Percentiles rank a stretch among this genome's conserved stretches.
These are phyloP conservation scores for Phytophthora meadii DNA, from an alignment of 352 stramenopile species.

Conservation along the genomic window DNA sequence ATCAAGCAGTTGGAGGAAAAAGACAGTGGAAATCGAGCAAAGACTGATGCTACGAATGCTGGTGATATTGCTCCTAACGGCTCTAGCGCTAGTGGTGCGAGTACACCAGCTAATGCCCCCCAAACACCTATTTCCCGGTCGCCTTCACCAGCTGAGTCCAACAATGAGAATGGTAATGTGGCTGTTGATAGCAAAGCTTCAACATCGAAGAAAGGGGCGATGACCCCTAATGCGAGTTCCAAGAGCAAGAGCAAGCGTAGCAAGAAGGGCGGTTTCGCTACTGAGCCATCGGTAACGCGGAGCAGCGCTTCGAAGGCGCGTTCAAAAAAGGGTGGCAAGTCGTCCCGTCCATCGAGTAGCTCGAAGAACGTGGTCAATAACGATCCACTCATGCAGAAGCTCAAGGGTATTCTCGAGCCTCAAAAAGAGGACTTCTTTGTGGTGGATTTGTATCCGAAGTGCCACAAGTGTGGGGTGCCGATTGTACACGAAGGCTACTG, in stretches of 20 bases:
- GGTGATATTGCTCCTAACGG: slow-evolving; percentile 8
- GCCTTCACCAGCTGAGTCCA: slow-evolving; percentile 54
- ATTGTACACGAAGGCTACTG: slow-evolving; percentile 90
- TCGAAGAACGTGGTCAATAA: slow-evolving; percentile 83
- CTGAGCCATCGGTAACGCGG: slow-evolving; percentile 65
- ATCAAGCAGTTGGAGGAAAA: slow-evolving; percentile 98
- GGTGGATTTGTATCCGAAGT: slow-evolving; percentile 92
- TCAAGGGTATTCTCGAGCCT: slow-evolving; percentile 97
- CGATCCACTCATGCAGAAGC: slow-evolving; percentile 97
- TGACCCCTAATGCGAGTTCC: slow-evolving; percentile 37
- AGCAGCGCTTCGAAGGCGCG: slow-evolving; percentile 75
- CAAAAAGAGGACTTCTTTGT: slow-evolving; percentile 99
- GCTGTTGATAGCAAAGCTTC: slow-evolving; percentile 17
- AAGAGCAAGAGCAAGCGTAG: slow-evolving; percentile 82
- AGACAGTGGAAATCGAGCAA: slow-evolving; percentile 47
- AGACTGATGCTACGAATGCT: slow-evolving; percentile 31
- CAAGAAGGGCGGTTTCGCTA: slow-evolving; percentile 41
- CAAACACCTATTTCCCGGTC: slow-evolving; percentile 60
- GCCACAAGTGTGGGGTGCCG: slow-evolving; percentile 87
- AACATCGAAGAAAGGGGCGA: slow-evolving; percentile 32
- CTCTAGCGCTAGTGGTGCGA: slow-evolving; percentile 13
- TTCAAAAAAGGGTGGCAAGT: slow-evolving; percentile 64
- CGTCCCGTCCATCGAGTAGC: slow-evolving; percentile 47
- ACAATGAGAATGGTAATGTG: slow-evolving; percentile 36
- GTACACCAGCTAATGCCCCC: slow-evolving; percentile 26